Conservation (phyloP, 345 rosid genomes). For the Camelina hispida region DNA sequence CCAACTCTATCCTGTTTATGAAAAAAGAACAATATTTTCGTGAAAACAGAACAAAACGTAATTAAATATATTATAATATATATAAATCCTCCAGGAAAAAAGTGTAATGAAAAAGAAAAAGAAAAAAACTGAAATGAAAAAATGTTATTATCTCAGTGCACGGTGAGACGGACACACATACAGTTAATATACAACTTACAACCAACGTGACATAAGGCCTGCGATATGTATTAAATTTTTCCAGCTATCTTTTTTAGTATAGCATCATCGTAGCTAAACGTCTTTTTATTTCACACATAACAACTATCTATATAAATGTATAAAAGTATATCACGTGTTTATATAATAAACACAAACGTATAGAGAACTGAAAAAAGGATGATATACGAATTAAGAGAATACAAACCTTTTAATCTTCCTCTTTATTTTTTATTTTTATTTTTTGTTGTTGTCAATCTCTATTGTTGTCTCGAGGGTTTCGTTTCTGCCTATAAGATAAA, state of each 20-base stretch:
- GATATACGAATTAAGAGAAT: conserved; percentile 19
- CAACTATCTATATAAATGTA: too few species aligned
- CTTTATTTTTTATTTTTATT: background rate
- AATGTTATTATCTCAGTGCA: conserved; percentile 26
- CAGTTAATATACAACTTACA: conserved; percentile 47
- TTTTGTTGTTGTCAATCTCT: too few species aligned
- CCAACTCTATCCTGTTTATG: conserved; percentile 30
- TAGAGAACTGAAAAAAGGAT: conserved; percentile 3
- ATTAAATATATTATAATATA: background rate
- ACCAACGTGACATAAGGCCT: conserved; percentile 43
- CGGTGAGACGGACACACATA: conserved; percentile 40
- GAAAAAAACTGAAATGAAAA: background rate
- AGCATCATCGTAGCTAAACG: conserved; percentile 10
- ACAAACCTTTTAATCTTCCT: conserved; percentile 36
- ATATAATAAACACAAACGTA: conserved; percentile 6
- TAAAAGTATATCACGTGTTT: conserved; percentile 25
- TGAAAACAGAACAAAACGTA: conserved; percentile 16
- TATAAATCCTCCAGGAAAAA: background rate
- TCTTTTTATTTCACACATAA: conserved; percentile 1
- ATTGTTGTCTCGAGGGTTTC: conserved; percentile 23
- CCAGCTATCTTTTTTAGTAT: conserved; percentile 26
- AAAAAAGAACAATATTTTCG: conserved; percentile 8
- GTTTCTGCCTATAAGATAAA: conserved; percentile 10
- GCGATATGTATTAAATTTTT: conserved; percentile 27
- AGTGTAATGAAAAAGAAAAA: background rate